phyloP scores from a whole-genome alignment of 192 early-diverging fungal species.

The Gryganskiella cystojenkinii region DNA sequence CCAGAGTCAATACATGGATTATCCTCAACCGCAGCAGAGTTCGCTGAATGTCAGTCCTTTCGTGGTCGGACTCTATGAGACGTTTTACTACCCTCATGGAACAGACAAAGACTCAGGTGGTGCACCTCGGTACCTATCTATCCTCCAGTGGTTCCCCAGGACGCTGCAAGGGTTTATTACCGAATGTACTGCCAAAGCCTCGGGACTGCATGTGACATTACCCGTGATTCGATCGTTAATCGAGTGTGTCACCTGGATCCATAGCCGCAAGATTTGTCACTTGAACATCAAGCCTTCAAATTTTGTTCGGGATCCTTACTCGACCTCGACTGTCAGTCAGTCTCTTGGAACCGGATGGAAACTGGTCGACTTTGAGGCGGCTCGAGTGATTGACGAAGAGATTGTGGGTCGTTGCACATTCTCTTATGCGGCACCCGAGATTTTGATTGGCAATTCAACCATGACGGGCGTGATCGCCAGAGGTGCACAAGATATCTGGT shows the following conservation, averaged over 20 bases:
- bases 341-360: conserved; percentile 45
- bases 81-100: conserved; percentile 34
- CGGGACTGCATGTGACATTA: conserved; percentile 32
- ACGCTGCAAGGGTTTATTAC: conserved; percentile 30
- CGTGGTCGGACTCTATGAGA: conserved; percentile 44
- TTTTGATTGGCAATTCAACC: conserved; percentile 45
- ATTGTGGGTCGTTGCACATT: conserved; percentile 59
- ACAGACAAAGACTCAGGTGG: conserved; percentile 9
- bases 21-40: conserved; percentile 38
- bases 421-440: conserved; percentile 59
- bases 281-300: conserved; percentile 47
- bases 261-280: conserved; percentile 44
- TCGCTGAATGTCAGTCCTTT: conserved; percentile 24
- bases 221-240: conserved; percentile 36
- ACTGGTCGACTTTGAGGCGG: conserved; percentile 64
- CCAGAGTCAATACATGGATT: conserved; percentile 35
- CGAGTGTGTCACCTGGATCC: conserved; percentile 40
- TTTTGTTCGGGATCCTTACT: conserved; percentile 49
- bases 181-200: conserved; percentile 20
- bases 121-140: conserved; percentile 27
- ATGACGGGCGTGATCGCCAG: conserved; percentile 51
- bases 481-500: conserved; percentile 59
- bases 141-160: conserved; percentile 44
- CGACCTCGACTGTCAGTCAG: conserved; percentile 3
- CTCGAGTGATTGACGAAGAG: conserved; percentile 61